Conservation (phyloP, 148 eudicot genomes). For the Amaranthus palmeri region DNA sequence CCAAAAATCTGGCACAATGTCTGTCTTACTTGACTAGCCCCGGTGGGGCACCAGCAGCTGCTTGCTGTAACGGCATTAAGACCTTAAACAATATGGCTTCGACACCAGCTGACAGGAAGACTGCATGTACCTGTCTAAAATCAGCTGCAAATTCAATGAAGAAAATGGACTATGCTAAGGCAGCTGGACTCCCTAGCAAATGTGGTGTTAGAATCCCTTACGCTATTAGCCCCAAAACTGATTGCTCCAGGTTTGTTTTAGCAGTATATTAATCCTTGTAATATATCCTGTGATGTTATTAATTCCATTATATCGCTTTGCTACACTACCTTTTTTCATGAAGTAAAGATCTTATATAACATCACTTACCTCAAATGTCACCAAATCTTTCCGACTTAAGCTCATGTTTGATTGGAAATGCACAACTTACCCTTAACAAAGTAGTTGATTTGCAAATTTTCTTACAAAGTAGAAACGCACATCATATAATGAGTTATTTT, state of each 20-base stretch:
- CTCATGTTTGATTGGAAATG: no score
- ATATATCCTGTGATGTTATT: neutral
- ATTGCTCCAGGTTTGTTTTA: conserved; percentile 8
- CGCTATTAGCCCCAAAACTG: conserved; percentile 5
- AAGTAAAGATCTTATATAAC: no score
- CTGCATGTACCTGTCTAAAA: neutral
- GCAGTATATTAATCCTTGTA: neutral
- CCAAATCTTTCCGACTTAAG: no score
- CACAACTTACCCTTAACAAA: no score
- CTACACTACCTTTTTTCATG: no score
- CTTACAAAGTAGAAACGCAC: no score
- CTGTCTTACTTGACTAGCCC: conserved; percentile 16
- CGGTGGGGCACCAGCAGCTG: neutral
- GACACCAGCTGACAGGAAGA: neutral
- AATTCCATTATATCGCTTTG: neutral
- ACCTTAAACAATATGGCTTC: neutral
- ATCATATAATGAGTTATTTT: no score
- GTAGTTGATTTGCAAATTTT: no score
- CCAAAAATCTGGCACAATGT: conserved; percentile 9
- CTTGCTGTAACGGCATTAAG: neutral
- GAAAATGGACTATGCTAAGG: conserved; percentile 19
- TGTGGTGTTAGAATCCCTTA: neutral
- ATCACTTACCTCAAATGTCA: no score
- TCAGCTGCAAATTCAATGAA: neutral
- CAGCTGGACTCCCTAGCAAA: conserved; percentile 5